A percentile compares a stretch with the other conserved stretches of the same genome.
Evolutionary conservation across 495 filamentous ascomycete species (phyloP).

Genomic region (Aspergillus cristatus): DNA sequence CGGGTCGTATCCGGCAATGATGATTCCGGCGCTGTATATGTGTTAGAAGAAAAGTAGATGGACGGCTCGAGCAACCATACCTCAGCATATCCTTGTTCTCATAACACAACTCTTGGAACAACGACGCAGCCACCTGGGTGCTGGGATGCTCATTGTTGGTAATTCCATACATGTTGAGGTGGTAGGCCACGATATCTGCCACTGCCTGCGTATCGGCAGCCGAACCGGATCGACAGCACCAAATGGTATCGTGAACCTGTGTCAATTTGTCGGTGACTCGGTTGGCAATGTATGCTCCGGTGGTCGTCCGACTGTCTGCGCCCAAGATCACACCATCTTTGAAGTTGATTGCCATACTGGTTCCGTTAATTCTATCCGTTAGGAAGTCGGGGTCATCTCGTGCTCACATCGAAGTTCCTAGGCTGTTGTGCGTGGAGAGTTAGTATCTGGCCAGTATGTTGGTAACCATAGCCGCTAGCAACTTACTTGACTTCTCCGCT

Average conservation of each 20-base stretch:
- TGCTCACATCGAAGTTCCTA: constrained; percentile 95
- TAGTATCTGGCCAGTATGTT: constrained; percentile 1
- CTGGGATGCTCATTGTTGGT: constrained; percentile 79
- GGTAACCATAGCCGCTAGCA: too few relatives aligned
- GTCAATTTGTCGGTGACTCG: constrained; percentile 99
- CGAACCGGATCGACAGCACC: constrained; percentile 96
- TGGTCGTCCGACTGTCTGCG: constrained; percentile 96
- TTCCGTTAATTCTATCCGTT: constrained; percentile 8
- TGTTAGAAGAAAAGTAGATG: neutral
- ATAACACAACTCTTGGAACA: constrained; percentile 98
- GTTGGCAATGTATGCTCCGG: constrained; percentile 96
- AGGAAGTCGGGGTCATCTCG: constrained; percentile 4
- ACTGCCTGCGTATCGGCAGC: constrained; percentile 97
- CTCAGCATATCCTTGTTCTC: constrained; percentile 87
- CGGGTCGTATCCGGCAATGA: constrained; percentile 92
- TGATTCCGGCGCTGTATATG: constrained; percentile 72
- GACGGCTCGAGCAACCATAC: constrained; percentile 38
- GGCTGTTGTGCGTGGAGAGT: constrained; percentile 37
- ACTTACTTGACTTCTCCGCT: constrained; percentile 85
- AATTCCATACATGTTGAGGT: constrained; percentile 86
- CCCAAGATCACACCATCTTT: constrained; percentile 93
- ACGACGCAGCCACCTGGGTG: constrained; percentile 83
- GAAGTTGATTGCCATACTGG: constrained; percentile 78
- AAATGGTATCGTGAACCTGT: constrained; percentile 96
- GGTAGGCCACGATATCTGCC: constrained; percentile 94